phyloP scores from a whole-genome alignment of 805 yeast species.

The Kuraishia cidri region DNA sequence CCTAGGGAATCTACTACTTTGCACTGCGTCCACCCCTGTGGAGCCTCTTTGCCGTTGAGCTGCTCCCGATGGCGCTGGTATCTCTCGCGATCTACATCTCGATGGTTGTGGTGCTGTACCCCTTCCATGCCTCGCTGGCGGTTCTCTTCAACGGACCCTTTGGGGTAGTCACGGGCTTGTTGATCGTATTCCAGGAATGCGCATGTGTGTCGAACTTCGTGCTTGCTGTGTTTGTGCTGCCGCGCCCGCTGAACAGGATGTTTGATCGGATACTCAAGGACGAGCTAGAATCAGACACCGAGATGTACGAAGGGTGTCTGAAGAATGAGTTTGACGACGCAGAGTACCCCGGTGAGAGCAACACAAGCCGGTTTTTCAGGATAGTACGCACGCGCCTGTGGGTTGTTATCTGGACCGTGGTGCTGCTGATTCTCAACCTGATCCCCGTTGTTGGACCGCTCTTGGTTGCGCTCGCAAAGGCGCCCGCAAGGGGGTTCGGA shows the following conservation, averaged over 20 bases:
- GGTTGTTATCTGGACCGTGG: slow-evolving; percentile 24
- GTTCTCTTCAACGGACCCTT: slow-evolving; percentile 8
- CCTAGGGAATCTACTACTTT: slow-evolving; percentile 1
- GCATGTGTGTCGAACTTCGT: slow-evolving; percentile 18
- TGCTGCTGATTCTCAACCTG: slow-evolving; percentile 28
- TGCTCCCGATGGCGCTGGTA: slow-evolving; percentile 12
- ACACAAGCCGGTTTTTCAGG: slow-evolving; percentile 11
- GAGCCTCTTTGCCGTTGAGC: slow-evolving; percentile 12
- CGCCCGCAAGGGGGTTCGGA: slow-evolving; percentile 43
- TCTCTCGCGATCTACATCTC: slow-evolving; percentile 9
- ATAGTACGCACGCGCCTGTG: slow-evolving; percentile 10
- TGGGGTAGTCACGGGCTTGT: slow-evolving; percentile 14
- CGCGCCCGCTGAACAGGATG: slow-evolving; percentile 16
- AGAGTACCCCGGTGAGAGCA: slow-evolving; percentile 4
- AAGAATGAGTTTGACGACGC: not conserved
- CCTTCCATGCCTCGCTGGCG: slow-evolving; percentile 5
- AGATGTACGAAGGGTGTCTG: not conserved
- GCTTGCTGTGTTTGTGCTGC: slow-evolving; percentile 18
- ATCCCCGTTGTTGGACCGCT: slow-evolving; percentile 58
- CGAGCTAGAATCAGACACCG: slow-evolving; percentile 11
- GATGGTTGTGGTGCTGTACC: slow-evolving; percentile 1
- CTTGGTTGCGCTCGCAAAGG: slow-evolving; percentile 36
- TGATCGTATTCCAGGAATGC: slow-evolving; percentile 19
- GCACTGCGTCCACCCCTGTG: slow-evolving; percentile 9
- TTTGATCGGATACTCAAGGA: slow-evolving; percentile 20